Evolutionary conservation across 768 basidiomycete genomes (phyloP), one percentile per base, ranked within the genome.

Genomic region (Amanita pseudoporphyria): DNA sequence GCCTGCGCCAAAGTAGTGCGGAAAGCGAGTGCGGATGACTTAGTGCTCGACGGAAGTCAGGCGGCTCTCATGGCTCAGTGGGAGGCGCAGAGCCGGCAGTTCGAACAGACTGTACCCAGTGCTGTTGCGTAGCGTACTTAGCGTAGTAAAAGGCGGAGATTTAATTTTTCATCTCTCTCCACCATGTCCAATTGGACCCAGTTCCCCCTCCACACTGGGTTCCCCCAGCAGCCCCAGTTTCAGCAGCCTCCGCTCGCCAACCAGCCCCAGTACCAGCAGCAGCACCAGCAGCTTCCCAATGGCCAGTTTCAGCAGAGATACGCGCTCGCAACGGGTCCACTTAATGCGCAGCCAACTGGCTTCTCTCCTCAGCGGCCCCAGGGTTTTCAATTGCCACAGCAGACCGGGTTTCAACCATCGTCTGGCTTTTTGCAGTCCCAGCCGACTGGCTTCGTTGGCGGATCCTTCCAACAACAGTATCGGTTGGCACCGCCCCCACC

Each of bases 131-230:
- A 37, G 33, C 24, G 45, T 46, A 47, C 13, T 32, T 12, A 47
- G 21, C 36, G n/a, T 36, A 48, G 10, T n/a, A 33, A 33, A n/a
- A 30, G 21, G 28, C 61, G 63, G 60, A 56, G 56, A 45, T 51
- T 53, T 37, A 59, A 55, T 57, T 30, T 52, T 50, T 58, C 57
- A 56, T 56, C 51, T 37, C 60, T 55, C 52, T 66, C 61, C 60
- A 70, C 58, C 61, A 88, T 89, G 87, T 78, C 84, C 58, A 85
- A 87, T 66, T 89, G 87, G 84, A 74, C 72, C 35, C 78, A 79
- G 59, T 73, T 72, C 46, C 36, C 46, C 18, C 31, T 36, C 21
- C 45, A 16, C 19, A 44, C 42, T 2, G 42, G 42, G 2, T 44
- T 44, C 28, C 42, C 30, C 3, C 45, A 46, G 21, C 83, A 81